Conservation (phyloP, 1,284 basidiomycete species). For the Stereum hirsutum region DNA sequence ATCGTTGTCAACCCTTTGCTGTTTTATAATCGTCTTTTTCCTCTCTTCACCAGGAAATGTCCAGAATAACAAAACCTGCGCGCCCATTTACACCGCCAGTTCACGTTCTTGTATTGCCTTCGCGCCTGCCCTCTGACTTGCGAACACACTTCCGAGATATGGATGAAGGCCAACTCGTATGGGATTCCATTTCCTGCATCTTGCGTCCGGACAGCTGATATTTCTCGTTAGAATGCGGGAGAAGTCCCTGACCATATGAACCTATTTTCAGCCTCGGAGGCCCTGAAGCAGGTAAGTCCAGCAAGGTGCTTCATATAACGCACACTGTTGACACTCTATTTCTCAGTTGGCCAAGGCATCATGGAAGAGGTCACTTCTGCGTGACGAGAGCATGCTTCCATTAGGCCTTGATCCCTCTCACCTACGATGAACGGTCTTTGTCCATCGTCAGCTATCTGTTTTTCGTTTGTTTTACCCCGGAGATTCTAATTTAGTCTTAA, state of each 20-base stretch:
- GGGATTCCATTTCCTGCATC: conserved; percentile 14
- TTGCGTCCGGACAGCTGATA: not conserved
- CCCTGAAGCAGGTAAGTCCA: conserved; percentile 40
- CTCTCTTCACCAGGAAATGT: conserved; percentile 36
- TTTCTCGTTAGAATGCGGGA: conserved; percentile 5
- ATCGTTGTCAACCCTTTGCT: not conserved
- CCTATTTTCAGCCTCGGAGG: conserved; percentile 48
- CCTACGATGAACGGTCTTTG: not conserved
- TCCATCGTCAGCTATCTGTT: not conserved
- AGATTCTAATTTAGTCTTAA: no score
- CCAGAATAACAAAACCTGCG: conserved; percentile 32
- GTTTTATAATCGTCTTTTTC: not conserved
- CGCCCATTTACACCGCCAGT: conserved; percentile 63
- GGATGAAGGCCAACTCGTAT: conserved; percentile 49
- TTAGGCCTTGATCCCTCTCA: conserved; percentile 1
- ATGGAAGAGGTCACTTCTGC: conserved; percentile 28
- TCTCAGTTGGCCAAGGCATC: conserved; percentile 29
- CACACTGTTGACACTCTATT: conserved; percentile 10
- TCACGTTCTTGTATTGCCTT: conserved; percentile 64
- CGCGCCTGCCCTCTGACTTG: conserved; percentile 62
- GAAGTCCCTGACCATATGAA: conserved; percentile 71
- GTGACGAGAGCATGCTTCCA: conserved; percentile 37
- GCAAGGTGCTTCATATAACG: conserved; percentile 5
- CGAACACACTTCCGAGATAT: conserved; percentile 55
- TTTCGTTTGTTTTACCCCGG: not conserved